These are phyloP conservation scores for Claviceps sorghi DNA, from an alignment of 2,329 filamentous ascomycete genomes.

Conservation along the genomic window DNA sequence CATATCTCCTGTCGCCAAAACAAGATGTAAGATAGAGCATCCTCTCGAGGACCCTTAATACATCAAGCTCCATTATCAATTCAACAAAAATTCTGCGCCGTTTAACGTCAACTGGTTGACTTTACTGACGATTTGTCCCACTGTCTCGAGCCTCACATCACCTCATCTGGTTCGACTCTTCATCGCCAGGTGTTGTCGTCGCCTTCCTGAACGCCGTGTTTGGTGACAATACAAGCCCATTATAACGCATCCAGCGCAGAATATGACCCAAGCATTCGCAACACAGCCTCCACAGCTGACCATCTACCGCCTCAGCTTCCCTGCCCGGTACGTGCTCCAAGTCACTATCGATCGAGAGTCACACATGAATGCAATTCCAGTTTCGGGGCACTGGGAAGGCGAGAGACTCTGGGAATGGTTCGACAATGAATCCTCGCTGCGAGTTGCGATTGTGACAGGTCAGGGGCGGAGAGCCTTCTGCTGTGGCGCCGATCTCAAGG, in stretches of 20 bases:
- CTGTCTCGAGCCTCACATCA: too few relatives aligned
- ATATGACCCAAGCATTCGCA: constrained; percentile 7
- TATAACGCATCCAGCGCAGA: not conserved
- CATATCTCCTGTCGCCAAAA: too few relatives aligned
- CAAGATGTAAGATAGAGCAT: too few relatives aligned
- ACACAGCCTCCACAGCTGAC: constrained; percentile 7
- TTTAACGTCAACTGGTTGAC: too few relatives aligned
- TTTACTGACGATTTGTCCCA: too few relatives aligned
- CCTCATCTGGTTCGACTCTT: too few relatives aligned
- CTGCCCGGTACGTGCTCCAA: constrained; percentile 31
- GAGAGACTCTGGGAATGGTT: constrained; percentile 37
- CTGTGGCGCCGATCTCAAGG: constrained; percentile 40
- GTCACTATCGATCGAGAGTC: constrained; percentile 37
- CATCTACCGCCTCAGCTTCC: constrained; percentile 24
- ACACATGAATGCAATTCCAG: constrained; percentile 31
- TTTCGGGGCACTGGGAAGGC: constrained; percentile 32
- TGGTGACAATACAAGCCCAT: not conserved
- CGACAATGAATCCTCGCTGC: constrained; percentile 32
- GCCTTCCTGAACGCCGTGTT: not conserved
- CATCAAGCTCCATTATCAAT: too few relatives aligned
- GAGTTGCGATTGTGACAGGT: constrained; percentile 35
- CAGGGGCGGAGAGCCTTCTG: constrained; percentile 38
- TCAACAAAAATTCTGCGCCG: too few relatives aligned
- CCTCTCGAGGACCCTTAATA: too few relatives aligned
- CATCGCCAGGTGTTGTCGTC: too few relatives aligned